Conservation (phyloP, 2,329 filamentous ascomycete species). For the Colletotrichum echinochloae region DNA sequence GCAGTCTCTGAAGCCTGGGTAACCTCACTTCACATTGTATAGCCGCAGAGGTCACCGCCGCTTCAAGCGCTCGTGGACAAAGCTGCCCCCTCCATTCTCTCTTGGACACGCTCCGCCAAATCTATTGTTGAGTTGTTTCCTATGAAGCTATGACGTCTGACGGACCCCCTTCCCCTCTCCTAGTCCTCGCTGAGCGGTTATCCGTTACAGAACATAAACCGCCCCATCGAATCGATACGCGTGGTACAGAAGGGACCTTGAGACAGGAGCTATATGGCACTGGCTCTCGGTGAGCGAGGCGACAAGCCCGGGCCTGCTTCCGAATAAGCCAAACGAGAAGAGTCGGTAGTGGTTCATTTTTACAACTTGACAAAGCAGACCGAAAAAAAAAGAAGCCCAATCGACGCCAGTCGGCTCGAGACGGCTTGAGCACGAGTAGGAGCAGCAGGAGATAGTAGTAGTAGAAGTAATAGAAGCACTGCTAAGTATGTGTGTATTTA, state of each 20-base stretch:
- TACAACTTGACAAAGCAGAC: background rate
- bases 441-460: too few relatives aligned
- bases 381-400: background rate
- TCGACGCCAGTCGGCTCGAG: too few relatives aligned
- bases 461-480: too few relatives aligned
- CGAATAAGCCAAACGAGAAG: slow-evolving; percentile 6
- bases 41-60: background rate
- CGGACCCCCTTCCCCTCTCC: background rate
- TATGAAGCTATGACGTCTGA: background rate
- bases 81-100: background rate
- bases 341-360: background rate
- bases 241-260: background rate
- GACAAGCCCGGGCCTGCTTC: background rate
- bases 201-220: background rate
- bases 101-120: background rate
- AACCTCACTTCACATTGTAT: background rate
- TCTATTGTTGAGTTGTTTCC: background rate
- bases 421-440: too few relatives aligned
- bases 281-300: background rate
- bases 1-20: background rate
- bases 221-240: background rate
- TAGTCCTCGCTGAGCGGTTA: background rate
- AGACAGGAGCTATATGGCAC: background rate
- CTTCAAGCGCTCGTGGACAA: background rate
- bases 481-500: too few relatives aligned